Conservation (phyloP, 345 rosid species). For the Chamaenerion angustifolium region DNA sequence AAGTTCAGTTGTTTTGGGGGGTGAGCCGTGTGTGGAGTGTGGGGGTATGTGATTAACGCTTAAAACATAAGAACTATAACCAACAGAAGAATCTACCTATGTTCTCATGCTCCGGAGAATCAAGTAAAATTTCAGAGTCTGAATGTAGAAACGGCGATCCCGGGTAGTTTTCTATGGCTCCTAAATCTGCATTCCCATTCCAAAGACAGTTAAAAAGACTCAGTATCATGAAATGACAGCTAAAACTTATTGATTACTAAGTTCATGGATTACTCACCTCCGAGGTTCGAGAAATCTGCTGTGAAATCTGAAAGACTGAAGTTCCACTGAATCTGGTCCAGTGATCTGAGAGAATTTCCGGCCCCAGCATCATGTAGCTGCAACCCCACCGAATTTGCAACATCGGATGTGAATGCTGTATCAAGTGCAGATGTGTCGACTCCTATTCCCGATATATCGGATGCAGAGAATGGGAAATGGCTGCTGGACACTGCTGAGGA, state of each 20-base stretch:
- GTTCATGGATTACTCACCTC: slow-evolving; percentile 34
- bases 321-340: slow-evolving; percentile 93
- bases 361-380: slow-evolving; percentile 66
- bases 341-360: slow-evolving; percentile 57
- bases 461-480: slow-evolving; percentile 71
- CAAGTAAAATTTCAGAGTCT: slow-evolving; percentile 90
- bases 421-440: slow-evolving; percentile 81
- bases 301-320: slow-evolving; percentile 91
- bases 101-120: slow-evolving; percentile 88
- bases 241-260: background rate
- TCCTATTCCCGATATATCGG: slow-evolving; percentile 90
- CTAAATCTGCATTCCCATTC: slow-evolving; percentile 52
- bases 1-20: no score
- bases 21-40: no score
- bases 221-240: no score
- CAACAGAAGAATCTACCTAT: slow-evolving; percentile 41
- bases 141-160: slow-evolving; percentile 94
- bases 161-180: slow-evolving; percentile 84
- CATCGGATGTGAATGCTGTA: slow-evolving; percentile 84
- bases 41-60: no score
- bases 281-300: slow-evolving; percentile 84
- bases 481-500: slow-evolving; percentile 86
- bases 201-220: slow-evolving; percentile 5
- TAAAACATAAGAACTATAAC: background rate
- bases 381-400: slow-evolving; percentile 70